Conservation (phyloP, 306 rosid species). For the Quillaja saponaria region DNA sequence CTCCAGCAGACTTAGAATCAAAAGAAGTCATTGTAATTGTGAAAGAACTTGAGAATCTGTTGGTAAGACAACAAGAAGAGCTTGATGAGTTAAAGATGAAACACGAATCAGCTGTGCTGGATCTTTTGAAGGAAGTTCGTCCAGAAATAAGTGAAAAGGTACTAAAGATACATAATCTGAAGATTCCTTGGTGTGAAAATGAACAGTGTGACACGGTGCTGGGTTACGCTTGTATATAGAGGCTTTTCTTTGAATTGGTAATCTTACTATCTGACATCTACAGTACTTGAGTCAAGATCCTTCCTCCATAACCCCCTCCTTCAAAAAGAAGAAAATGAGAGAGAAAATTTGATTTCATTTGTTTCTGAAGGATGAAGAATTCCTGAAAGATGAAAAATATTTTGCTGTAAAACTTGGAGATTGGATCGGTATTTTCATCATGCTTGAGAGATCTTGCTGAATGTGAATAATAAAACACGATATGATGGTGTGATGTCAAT, state of each 20-base stretch:
- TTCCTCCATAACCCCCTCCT: background rate
- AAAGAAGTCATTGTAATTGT: conserved; percentile 42
- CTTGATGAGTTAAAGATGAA: conserved; percentile 59
- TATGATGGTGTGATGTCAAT: conserved; percentile 18
- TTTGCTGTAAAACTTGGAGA: conserved; percentile 21
- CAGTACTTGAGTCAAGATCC: conserved; percentile 1
- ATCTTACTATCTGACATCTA: background rate
- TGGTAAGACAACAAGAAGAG: conserved; percentile 58
- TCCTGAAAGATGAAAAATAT: conserved; percentile 11
- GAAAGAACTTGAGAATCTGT: conserved; percentile 46
- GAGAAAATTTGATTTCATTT: conserved; percentile 6
- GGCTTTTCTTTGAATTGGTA: conserved; percentile 4
- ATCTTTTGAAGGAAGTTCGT: conserved; percentile 52
- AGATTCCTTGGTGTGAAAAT: conserved; percentile 33
- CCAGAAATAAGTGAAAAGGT: conserved; percentile 52
- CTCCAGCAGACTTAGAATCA: conserved; percentile 32
- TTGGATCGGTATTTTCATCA: conserved; percentile 11
- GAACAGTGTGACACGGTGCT: conserved; percentile 25
- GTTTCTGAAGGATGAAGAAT: conserved; percentile 13
- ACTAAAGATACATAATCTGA: conserved; percentile 45
- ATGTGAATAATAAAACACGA: conserved; percentile 9
- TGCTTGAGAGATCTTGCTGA: conserved; percentile 19
- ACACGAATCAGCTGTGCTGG: conserved; percentile 57
- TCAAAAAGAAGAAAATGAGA: background rate
- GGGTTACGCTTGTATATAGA: conserved; percentile 2